Evolutionary conservation across 495 filamentous ascomycete genomes (phyloP), one percentile per base, ranked within the genome.

Genomic region (Talaromyces liani): DNA sequence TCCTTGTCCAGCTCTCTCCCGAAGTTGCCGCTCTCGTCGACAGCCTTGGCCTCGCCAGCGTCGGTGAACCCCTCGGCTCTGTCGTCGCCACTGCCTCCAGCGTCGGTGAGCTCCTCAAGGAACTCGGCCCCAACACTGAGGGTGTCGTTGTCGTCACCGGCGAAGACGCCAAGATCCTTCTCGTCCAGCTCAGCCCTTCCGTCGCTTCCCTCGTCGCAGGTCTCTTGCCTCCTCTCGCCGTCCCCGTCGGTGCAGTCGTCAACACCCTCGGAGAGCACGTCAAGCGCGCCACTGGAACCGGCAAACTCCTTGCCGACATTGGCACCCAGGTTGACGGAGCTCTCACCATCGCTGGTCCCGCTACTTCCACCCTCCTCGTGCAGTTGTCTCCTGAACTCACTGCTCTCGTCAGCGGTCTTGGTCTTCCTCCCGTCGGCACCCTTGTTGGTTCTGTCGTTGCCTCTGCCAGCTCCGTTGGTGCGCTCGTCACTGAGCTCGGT

Each of bases 31-130:
- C 61, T n/a, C 74, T 77, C 64, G 60, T 74, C 57, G 31, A 65
- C 33, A 62, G 65, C 36, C 72, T 77, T 22, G 74, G 74, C 53
- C 72, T 77, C 54, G 64, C 66, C 60, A 65, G 66, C 51, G 65
- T 73, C 18, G 68, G 68, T 33, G 65, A 22, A 18, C 65, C 74
- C 61, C 62, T 74, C 27, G 74, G 74, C 59, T 39, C 67, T 18
- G 64, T 77, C 45, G 54, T 77, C 59, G 63, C 62, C 39, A 70
- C 70, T 54, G 74, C 74, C 55, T 66, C 68, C 64, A 66, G 53
- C 65, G 61, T 76, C 29, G 74, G 75, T 66, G 74, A 79, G 63
- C 75, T 79, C 58, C 45, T 79, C 60, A 68, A 68, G 63, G 70
- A 77, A 65, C 58, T 77, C 51, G 67, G 69, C 64, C 55, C 18